Conservation (phyloP, 129 eudicot genomes). For the Logfia minima region DNA sequence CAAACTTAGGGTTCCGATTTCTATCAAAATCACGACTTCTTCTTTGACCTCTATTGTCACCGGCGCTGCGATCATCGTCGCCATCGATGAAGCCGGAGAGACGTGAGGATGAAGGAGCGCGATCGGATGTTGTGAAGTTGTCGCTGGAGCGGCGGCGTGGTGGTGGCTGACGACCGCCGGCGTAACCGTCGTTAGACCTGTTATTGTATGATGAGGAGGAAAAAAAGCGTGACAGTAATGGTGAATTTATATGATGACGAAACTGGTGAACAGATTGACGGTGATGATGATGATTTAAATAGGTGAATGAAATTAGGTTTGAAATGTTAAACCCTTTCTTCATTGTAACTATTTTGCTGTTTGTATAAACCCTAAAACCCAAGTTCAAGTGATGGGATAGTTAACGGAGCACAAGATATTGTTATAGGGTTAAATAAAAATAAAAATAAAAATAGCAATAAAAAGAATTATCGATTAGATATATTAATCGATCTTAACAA, state of each 20-base stretch:
- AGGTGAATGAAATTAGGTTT: conserved; percentile 24
- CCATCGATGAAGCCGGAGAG: conserved; percentile 33
- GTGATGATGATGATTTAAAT: conserved; percentile 8
- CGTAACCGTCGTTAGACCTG: conserved; percentile 29
- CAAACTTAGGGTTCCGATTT: conserved; percentile 13
- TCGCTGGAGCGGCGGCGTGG: conserved; percentile 31
- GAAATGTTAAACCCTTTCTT: conserved; percentile 32
- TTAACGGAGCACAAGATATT: neutral
- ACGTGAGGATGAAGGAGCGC: conserved; percentile 23
- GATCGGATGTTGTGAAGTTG: conserved; percentile 12
- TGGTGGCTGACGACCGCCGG: conserved; percentile 27
- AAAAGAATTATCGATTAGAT: too few species aligned
- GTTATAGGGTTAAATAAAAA: neutral
- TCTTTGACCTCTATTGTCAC: conserved; percentile 17
- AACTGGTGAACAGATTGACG: neutral
- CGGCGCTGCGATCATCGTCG: conserved; percentile 23
- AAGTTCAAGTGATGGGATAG: neutral
- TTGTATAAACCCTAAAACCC: conserved; percentile 35
- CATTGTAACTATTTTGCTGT: conserved; percentile 14
- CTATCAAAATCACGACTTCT: conserved; percentile 29
- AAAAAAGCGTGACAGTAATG: conserved; percentile 15
- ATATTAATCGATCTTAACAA: too few species aligned
- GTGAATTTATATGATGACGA: conserved; percentile 15
- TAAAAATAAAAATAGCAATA: too few species aligned
- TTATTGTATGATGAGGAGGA: conserved; percentile 35